Evolutionary conservation across 352 stramenopile species (phyloP), one percentile per base, ranked within the genome.

Genomic region (Sclerospora graminicola): DNA sequence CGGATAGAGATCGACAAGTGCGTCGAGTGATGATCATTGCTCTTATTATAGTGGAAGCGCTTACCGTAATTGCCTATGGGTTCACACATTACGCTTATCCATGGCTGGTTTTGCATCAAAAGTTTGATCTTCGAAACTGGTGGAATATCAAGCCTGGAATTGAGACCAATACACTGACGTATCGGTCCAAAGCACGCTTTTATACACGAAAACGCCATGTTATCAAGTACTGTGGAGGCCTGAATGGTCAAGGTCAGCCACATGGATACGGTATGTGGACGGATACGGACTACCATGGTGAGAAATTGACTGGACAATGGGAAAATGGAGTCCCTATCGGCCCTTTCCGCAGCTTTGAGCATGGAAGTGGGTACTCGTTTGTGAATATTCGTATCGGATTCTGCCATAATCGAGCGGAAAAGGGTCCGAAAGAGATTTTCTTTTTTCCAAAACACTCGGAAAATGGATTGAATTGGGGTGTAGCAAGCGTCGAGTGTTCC

Each of bases 401-500:
- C 28, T 82, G 82, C 38, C 66, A 78, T 34, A 78, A 78, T 37
- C 63, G 66, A 11, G 57, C 18, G 0, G 66, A 77, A 33, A 54
- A 57, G 8, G 34, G 29, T 5, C 34, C 64, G 11, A 63, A 65
- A 0, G 53, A 70, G 14, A 76, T 71, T 24, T 55, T 37, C n/a
- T 82, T 77, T 20, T 65, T 60, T 16, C 72, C 72, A 6, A 74
- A 69, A 32, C 66, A 76, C 44, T 60, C 67, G 4, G 34, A 51
- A 0, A 58, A 65, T 2, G 60, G 57, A 2, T 47, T 80, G 13
- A 58, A 74, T 37, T 94, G 79, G 68, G 84, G 83, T 13, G 78
- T 94, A 0, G 75, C 70, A 1, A 85, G 70, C 28, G 80, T 94
- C 8, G 74, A 87, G 45, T 87, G 74, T 27, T 87, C 74, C 8